These are phyloP conservation scores for Penicillium longicatenatum DNA, from an alignment of 495 filamentous ascomycete genomes.

Conservation along the genomic window DNA sequence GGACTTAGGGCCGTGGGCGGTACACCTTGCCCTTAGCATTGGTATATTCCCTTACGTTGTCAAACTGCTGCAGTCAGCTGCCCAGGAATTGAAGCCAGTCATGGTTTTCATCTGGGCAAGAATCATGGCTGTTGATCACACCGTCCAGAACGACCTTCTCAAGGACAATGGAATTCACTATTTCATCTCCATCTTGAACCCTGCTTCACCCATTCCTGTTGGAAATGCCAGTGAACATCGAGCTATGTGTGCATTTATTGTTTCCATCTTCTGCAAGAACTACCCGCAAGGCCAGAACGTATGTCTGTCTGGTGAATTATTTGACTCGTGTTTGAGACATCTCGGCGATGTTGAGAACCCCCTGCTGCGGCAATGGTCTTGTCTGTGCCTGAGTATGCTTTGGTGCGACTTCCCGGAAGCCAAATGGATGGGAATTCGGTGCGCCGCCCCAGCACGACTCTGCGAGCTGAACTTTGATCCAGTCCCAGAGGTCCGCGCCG, in stretches of 20 bases:
- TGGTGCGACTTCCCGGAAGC: slow-evolving; percentile 90
- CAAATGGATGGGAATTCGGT: slow-evolving; percentile 90
- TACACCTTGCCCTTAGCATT: slow-evolving; percentile 93
- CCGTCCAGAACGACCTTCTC: slow-evolving; percentile 87
- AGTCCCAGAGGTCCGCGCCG: slow-evolving; percentile 91
- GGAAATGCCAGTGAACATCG: slow-evolving; percentile 88
- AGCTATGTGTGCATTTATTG: slow-evolving; percentile 98
- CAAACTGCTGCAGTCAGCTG: slow-evolving; percentile 93
- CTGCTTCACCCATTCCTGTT: slow-evolving; percentile 77
- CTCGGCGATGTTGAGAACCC: slow-evolving; percentile 84
- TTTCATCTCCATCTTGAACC: slow-evolving; percentile 88
- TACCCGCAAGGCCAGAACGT: slow-evolving; percentile 89
- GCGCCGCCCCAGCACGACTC: slow-evolving; percentile 74
- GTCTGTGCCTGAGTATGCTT: slow-evolving; percentile 91
- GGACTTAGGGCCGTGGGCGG: slow-evolving; percentile 95
- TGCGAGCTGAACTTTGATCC: slow-evolving; percentile 81
- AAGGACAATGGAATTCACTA: slow-evolving; percentile 98
- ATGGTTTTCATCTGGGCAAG: slow-evolving; percentile 99
- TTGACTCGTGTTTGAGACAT: slow-evolving; percentile 79
- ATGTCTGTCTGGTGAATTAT: slow-evolving; percentile 77
- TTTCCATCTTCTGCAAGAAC: slow-evolving; percentile 93
- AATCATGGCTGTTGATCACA: slow-evolving; percentile 91
- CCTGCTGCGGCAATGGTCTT: slow-evolving; percentile 92
- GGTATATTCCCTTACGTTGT: slow-evolving; percentile 98
- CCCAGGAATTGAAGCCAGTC: slow-evolving; percentile 91